Base-by-base conservation (phyloP, 2,329 filamentous ascomycete genomes). In the Claviceps fusiformis region DNA sequence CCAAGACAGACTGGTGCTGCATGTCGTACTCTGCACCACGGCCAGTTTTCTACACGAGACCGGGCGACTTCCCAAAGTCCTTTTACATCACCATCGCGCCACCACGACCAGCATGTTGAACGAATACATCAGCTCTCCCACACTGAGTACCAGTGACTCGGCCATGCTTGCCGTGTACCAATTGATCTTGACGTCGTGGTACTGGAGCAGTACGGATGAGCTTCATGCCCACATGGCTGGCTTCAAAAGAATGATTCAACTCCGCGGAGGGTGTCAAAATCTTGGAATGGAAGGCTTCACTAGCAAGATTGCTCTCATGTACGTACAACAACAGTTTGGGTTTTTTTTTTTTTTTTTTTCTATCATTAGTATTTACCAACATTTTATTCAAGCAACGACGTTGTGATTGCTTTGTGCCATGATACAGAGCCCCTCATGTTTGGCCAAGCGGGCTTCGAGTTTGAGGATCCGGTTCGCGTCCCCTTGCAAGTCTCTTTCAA, bases 121-220 rank as follows among this genome's bases (percentile, higher is more conserved):
- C 58, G 68, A 73, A 45, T 73, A 75, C 45, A 69, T 80, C 17
- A 65, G 65, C 43, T 63, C 68, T 19, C 59, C 67, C 3, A 60
- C 62, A 2, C 62, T 66, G 19, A 64, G 68, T n/a, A 70, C 71
- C 0, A 72, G 67, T 53, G 75, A 78, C 58, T 69, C 72, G 37
- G 70, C 72, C 4, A 71, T 79, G 44, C 70, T 75, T 5, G 74
- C 69, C 3, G 74, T 78, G 5, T 64, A 73, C 1, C 76, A 78
- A 60, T 68, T 79, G 57, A 69, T 76, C 27, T 63, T 76, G 29
- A 71, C 76, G 49, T 77, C 78, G 56, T 80, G 77, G 77, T 78
- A 77, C 60, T 78, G 75, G 75, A 75, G 75, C 6, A 71, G 71
- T 31, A 71, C 69, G 0, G 62, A 68, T 43, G 72, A 75, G 56